Evolutionary conservation across 805 yeast species (phyloP).

Genomic region (Ogataea thermomethanolica): DNA sequence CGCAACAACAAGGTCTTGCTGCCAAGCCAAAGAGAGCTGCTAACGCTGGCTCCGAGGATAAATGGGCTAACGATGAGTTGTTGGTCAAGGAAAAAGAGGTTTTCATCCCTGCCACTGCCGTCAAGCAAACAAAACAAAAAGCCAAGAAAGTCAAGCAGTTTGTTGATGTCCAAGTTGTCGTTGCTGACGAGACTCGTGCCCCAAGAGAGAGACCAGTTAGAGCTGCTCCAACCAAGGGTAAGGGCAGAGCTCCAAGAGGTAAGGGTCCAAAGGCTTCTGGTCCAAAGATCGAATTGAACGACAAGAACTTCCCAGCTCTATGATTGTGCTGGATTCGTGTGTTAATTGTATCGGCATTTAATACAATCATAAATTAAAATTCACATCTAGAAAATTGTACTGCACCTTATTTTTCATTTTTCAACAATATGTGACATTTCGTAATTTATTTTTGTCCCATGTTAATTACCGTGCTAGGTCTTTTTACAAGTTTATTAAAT

Average conservation of each 20-base stretch:
- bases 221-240: constrained; percentile 23
- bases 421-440: neutral
- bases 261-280: constrained; percentile 20
- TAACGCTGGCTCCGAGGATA: constrained; percentile 56
- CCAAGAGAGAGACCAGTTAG: constrained; percentile 29
- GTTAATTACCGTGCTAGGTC: constrained; percentile 5
- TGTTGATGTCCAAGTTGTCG: constrained; percentile 71
- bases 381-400: constrained; percentile 1
- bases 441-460: constrained; percentile 2
- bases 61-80: constrained; percentile 53
- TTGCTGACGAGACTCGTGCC: constrained; percentile 54
- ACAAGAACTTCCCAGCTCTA: constrained; percentile 74
- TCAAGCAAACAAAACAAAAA: constrained; percentile 70
- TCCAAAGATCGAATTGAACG: constrained; percentile 34
- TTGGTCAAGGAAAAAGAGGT: constrained; percentile 63
- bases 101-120: constrained; percentile 55
- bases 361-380: constrained; percentile 5
- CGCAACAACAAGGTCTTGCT: constrained; percentile 37
- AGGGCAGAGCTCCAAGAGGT: constrained; percentile 26
- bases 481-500: constrained; percentile 2
- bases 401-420: constrained; percentile 8
- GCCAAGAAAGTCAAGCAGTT: constrained; percentile 75
- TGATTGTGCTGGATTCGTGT: constrained; percentile 19
- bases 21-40: constrained; percentile 43
- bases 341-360: constrained; percentile 7